phyloP scores from a whole-genome alignment of 805 yeast species.

The Nakazawaea ambrosiae region DNA sequence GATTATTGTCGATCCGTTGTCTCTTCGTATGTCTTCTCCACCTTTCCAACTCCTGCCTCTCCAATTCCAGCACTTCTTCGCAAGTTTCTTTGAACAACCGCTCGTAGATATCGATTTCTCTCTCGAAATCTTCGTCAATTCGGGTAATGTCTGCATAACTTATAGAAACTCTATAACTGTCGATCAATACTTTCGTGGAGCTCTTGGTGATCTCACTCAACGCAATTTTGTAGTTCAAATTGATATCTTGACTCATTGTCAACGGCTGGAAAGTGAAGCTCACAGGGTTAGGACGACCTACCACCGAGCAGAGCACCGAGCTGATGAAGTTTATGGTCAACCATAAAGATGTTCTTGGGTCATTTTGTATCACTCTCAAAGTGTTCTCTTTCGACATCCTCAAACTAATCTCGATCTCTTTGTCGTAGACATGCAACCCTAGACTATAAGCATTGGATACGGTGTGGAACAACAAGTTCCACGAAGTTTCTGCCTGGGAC shows the following conservation, averaged over 20 bases:
- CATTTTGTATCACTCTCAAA: constrained; percentile 20
- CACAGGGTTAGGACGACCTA: constrained; percentile 51
- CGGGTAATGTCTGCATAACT: constrained; percentile 31
- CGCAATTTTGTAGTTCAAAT: constrained; percentile 36
- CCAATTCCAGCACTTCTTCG: constrained; percentile 13
- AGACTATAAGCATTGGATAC: constrained; percentile 44
- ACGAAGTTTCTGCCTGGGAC: constrained; percentile 42
- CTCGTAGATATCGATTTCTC: constrained; percentile 31
- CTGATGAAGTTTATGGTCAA: constrained; percentile 39
- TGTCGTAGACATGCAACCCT: constrained; percentile 40
- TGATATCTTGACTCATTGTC: constrained; percentile 24
- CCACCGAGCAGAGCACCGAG: constrained; percentile 42
- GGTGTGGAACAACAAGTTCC: constrained; percentile 43
- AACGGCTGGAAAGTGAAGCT: constrained; percentile 30
- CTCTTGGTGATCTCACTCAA: constrained; percentile 41
- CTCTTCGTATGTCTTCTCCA: constrained; percentile 11
- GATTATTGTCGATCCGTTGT: constrained; percentile 12
- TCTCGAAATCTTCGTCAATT: constrained; percentile 33
- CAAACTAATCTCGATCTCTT: constrained; percentile 24
- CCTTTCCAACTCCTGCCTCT: constrained; percentile 3
- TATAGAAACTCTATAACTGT: constrained; percentile 41
- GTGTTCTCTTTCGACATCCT: constrained; percentile 20
- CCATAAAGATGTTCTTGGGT: constrained; percentile 41
- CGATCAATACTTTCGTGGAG: constrained; percentile 43
- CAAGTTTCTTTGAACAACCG: constrained; percentile 21